Base-by-base conservation (phyloP, 371 early-diverging fungal genomes). In the Mortierella sp. region DNA sequence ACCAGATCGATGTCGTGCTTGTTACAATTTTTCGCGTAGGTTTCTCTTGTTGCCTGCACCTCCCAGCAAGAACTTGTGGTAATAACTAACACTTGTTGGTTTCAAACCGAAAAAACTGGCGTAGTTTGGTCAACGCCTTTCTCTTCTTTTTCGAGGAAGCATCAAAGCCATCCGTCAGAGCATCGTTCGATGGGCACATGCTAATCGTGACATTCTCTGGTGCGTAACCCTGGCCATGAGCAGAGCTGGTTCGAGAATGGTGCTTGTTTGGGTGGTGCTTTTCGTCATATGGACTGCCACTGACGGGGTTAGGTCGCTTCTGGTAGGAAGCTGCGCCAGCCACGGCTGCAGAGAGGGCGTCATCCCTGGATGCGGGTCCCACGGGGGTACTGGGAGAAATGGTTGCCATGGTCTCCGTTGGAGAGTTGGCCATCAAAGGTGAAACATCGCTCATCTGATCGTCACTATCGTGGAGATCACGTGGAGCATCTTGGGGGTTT, bases 371-470 rank as follows among this genome's bases (percentile, higher is more conserved):
- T 16, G 49, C 32, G 1, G 65, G 71, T 8, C 54, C 71, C 0
- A 71, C 52, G 11, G 79, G 70, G 0, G 79, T 79, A 54, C 68
- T 66, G 2, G 79, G 79, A 0, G 79, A 74, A 66, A 79, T 79
- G n/a, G 75, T 79, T 1, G 79, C 72, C 79, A 79, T 67, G 40
- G 79, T 79, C 60, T 79, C 79, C 0, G 79, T 74, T 2, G 79
- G 79, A 5, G 79, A 79, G n/a, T 24, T 74, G 45, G 51, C 37
- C 68, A 68, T 64, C 2, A 72, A 77, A 37, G 79, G 74, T 2
- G 75, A 79, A 54, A 79, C 79, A 24, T 79, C 79, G 35, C 75
- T 74, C 79, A 79, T 79, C 10, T 63, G 43, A 16, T 74, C 79
- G 28, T 74, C 79, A 18, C 66, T 57, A 26, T 70, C 76, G 43